Conservation (phyloP, 495 filamentous ascomycete species). For the Daldinia vernicosa region DNA sequence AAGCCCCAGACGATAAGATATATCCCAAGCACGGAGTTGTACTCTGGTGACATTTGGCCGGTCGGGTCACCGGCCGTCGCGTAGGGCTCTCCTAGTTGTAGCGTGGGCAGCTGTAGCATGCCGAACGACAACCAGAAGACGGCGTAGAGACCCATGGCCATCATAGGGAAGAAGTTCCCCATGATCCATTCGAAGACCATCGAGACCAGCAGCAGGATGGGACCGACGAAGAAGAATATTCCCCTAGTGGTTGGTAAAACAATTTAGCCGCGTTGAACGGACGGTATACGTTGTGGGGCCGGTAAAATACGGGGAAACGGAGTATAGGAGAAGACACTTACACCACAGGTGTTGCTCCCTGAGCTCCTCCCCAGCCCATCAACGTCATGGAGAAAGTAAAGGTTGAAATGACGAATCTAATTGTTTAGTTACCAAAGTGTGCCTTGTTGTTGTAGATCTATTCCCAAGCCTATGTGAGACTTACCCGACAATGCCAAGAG, state of each 20-base stretch:
- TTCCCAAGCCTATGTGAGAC: neutral
- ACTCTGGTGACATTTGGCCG: constrained; percentile 54
- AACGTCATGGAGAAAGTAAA: constrained; percentile 57
- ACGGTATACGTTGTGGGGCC: neutral
- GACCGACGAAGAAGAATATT: constrained; percentile 66
- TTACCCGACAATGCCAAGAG: constrained; percentile 62
- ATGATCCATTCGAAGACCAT: constrained; percentile 63
- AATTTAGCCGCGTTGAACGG: constrained; percentile 20
- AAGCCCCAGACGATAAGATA: constrained; percentile 67
- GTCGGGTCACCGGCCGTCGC: constrained; percentile 55
- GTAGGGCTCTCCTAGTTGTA: constrained; percentile 59
- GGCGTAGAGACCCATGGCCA: constrained; percentile 64
- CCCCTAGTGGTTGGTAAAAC: constrained; percentile 45
- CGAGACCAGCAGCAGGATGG: constrained; percentile 56
- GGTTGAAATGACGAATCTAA: constrained; percentile 61
- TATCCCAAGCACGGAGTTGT: constrained; percentile 59
- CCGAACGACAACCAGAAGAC: constrained; percentile 67
- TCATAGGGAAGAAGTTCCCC: constrained; percentile 65
- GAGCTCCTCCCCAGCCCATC: constrained; percentile 66
- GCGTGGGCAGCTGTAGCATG: constrained; percentile 60
- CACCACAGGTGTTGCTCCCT: constrained; percentile 58
- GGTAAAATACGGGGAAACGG: neutral
- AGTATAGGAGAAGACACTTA: constrained; percentile 37
- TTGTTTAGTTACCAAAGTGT: neutral
- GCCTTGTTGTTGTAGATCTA: neutral